Evolutionary conservation across 1,284 basidiomycete genomes (phyloP), one percentile per base, ranked within the genome.

Genomic region (Tranzscheliella williamsii): DNA sequence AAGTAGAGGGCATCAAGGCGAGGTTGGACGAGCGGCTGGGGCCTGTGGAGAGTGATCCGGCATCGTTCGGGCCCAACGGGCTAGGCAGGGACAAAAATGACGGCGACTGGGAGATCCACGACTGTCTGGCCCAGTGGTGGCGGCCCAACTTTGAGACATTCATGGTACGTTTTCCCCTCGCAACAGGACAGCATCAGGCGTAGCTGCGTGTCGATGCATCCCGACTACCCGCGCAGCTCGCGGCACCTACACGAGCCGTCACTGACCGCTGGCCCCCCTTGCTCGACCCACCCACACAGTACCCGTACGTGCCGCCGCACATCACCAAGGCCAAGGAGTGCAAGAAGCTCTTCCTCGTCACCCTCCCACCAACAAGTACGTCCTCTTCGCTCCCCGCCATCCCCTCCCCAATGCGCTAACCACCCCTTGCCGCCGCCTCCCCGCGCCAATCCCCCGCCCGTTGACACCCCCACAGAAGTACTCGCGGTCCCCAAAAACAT

Each of bases 301-400:
- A 98, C 76, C 94, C 94, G 0, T 97, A 95, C 79, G 85, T 93
- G 48, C 94, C 94, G 1, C 90, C 92, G 32, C 94, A 98, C 79
- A 89, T 96, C 52, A 92, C 91, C 33, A 91, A 93, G 76, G 94
- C 94, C 8, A 98, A 97, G 80, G 94, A 98, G 78, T 90, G 90
- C 82, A 97, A 96, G 81, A 95, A 93, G 78, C 83, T 96, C 37
- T 97, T 90, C 81, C 82, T 97, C 34, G 90, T 97, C 5, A 89
- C 94, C 72, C 89, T 97, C 85, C 92, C 94, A 1, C 88, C 91
- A 73, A 84, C 86, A 60, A 94, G 93, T 95, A 60, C 70, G 13
- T 20, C 24, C 20, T 9, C 11, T 29, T 29, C n/a, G 27, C 27
- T 11, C n/a, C 27, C n/a, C n/a, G 27, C 27, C 27, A n/a, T n/a